Conservation (phyloP, 352 stramenopile species). For the Nothophytophthora sp. region DNA sequence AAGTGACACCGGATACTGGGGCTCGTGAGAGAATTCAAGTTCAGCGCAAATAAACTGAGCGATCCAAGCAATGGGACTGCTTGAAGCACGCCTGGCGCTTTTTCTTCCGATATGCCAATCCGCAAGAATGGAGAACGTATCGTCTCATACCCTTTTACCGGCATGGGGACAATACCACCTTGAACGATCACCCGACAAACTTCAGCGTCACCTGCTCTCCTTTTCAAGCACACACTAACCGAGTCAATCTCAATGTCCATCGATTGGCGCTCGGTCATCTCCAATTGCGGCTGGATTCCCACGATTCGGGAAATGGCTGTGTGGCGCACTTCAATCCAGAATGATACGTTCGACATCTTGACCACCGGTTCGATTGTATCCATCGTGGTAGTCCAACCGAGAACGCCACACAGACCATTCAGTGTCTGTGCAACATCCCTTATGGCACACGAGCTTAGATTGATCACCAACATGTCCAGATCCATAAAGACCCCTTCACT, state of each 20-base stretch:
- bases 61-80: conserved; percentile 17
- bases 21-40: conserved; percentile 8
- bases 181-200: conserved; percentile 18
- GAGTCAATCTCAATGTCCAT: conserved; percentile 30
- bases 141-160: conserved; percentile 1
- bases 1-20: conserved; percentile 17
- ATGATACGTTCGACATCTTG: conserved; percentile 5
- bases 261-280: conserved; percentile 28
- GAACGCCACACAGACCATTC: conserved; percentile 7
- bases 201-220: background rate
- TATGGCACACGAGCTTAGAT: conserved; percentile 7
- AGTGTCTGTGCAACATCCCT: conserved; percentile 8
- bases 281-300: conserved; percentile 13
- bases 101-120: conserved; percentile 25
- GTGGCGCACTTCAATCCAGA: conserved; percentile 35
- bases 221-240: conserved; percentile 22
- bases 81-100: conserved; percentile 20
- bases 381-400: conserved; percentile 27
- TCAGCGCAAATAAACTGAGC: conserved; percentile 25
- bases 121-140: conserved; percentile 16
- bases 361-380: background rate
- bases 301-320: conserved; percentile 18
- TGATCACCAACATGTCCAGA: conserved; percentile 22
- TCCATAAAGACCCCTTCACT: conserved; percentile 16
- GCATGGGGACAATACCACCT: conserved; percentile 24